These are phyloP conservation scores for Paracamarosporium sp. DNA, from an alignment of 2,329 filamentous ascomycete genomes.

Conservation along the genomic window DNA sequence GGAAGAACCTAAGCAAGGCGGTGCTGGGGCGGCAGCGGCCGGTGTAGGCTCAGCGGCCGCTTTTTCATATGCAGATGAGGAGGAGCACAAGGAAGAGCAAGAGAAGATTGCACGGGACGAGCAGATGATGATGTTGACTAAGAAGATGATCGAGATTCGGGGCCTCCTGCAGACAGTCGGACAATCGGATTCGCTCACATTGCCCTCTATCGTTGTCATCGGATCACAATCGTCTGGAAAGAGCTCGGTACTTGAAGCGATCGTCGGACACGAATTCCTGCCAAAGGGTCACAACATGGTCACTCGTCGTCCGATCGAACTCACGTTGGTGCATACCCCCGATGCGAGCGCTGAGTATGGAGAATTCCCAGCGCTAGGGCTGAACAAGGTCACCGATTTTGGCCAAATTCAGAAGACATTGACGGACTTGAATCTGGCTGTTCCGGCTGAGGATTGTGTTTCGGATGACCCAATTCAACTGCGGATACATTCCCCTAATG, in stretches of 20 bases:
- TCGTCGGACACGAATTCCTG: constrained; percentile 96
- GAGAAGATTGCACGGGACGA: constrained; percentile 82
- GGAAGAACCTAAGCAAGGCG: constrained; percentile 60
- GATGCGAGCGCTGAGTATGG: constrained; percentile 87
- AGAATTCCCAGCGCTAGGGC: constrained; percentile 90
- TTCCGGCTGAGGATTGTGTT: constrained; percentile 89
- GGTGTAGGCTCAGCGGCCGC: constrained; percentile 76
- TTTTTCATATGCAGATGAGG: constrained; percentile 77
- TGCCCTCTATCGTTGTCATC: constrained; percentile 98
- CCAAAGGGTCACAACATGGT: constrained; percentile 99
- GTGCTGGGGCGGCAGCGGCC: constrained; percentile 64
- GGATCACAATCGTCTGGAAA: constrained; percentile 98
- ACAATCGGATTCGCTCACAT: constrained; percentile 83
- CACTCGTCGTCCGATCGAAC: constrained; percentile 90
- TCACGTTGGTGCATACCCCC: constrained; percentile 94
- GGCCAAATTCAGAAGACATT: constrained; percentile 89
- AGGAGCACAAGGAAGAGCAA: constrained; percentile 68
- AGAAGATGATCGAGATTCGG: constrained; percentile 99
- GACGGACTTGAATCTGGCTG: constrained; percentile 92
- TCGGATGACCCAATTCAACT: constrained; percentile 97
- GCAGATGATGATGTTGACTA: constrained; percentile 99
- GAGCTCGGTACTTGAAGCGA: constrained; percentile 94
- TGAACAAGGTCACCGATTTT: constrained; percentile 92
- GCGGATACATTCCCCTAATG: constrained; percentile 92
- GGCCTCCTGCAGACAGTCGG: constrained; percentile 90